Evolutionary conservation across 805 yeast genomes (phyloP).

Genomic region (Wickerhamiella brachini): DNA sequence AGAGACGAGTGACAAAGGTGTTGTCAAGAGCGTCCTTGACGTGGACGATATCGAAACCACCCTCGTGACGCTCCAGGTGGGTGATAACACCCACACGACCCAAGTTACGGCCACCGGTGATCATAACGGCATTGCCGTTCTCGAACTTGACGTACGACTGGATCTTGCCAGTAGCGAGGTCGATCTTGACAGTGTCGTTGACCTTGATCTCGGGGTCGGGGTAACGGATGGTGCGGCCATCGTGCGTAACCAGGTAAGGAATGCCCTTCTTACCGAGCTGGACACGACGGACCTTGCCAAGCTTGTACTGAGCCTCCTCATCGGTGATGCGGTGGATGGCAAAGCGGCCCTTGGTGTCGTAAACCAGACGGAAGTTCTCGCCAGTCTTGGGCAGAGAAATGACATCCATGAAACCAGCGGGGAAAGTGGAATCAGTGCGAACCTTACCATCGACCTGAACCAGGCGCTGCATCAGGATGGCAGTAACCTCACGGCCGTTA

Average conservation of each 20-base stretch:
- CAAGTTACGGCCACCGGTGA: slow-evolving; percentile 97
- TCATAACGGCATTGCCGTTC: slow-evolving; percentile 82
- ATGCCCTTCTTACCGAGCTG: slow-evolving; percentile 97
- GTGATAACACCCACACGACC: slow-evolving; percentile 93
- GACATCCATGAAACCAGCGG: slow-evolving; percentile 99
- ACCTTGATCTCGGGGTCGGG: slow-evolving; percentile 96
- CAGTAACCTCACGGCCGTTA: slow-evolving; percentile 98
- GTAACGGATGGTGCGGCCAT: slow-evolving; percentile 99
- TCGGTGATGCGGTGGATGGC: slow-evolving; percentile 99
- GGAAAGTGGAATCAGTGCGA: slow-evolving; percentile 97
- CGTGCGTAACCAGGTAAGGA: slow-evolving; percentile 98
- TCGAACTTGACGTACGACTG: slow-evolving; percentile 81
- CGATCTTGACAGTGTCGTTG: slow-evolving; percentile 96
- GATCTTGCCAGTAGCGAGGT: slow-evolving; percentile 91
- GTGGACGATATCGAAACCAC: slow-evolving; percentile 96
- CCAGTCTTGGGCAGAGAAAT: slow-evolving; percentile 94
- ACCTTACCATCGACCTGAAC: slow-evolving; percentile 98
- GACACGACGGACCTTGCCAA: slow-evolving; percentile 95
- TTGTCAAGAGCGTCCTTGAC: slow-evolving; percentile 89
- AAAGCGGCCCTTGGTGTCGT: slow-evolving; percentile 98
- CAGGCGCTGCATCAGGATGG: slow-evolving; percentile 95
- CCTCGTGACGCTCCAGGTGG: slow-evolving; percentile 96
- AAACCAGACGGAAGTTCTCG: slow-evolving; percentile 98
- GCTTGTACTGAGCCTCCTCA: slow-evolving; percentile 97
- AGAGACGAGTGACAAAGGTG: slow-evolving; percentile 88